phyloP scores from a whole-genome alignment of 768 basidiomycete species.

The Dioszegia crocea region DNA sequence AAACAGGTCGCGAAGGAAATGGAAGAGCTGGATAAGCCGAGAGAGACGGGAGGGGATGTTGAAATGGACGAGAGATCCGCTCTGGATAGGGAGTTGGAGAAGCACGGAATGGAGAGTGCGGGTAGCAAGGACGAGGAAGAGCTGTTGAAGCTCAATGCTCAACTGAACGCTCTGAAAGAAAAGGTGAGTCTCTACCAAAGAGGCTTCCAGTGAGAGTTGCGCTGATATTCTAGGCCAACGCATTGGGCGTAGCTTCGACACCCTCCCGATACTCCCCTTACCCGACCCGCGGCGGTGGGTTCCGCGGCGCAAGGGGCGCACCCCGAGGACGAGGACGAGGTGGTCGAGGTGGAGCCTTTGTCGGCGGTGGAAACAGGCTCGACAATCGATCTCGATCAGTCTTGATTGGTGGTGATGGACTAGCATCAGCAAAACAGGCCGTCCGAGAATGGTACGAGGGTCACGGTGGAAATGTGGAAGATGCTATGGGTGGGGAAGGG shows the following conservation, averaged over 20 bases:
- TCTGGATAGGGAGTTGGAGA: conserved; percentile 78
- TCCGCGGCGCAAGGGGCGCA: conserved; percentile 52
- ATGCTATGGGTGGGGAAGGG: conserved; percentile 17
- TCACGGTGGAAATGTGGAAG: conserved; percentile 29
- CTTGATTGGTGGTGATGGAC: conserved; percentile 63
- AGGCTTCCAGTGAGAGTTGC: too few species aligned
- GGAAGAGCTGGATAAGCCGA: conserved; percentile 53
- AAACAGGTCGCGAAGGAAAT: conserved; percentile 76
- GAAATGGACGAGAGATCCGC: conserved; percentile 33
- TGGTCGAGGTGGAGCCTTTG: conserved; percentile 43
- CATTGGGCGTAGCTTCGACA: conserved; percentile 46
- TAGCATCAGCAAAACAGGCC: conserved; percentile 57
- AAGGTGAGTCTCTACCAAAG: conserved; percentile 55
- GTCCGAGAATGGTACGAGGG: conserved; percentile 83
- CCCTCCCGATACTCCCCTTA: conserved; percentile 50
- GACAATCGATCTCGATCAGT: conserved; percentile 84
- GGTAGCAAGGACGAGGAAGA: conserved; percentile 39
- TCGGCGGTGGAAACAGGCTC: conserved; percentile 72
- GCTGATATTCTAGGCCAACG: conserved; percentile 60
- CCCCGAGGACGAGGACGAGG: conserved; percentile 60
- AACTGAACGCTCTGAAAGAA: conserved; percentile 49
- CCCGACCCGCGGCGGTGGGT: conserved; percentile 52
- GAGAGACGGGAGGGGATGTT: conserved; percentile 33
- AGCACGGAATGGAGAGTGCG: conserved; percentile 55
- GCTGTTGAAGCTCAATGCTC: conserved; percentile 36